Base-by-base conservation (phyloP, 768 basidiomycete species). In the Coprinellus micaceus region DNA sequence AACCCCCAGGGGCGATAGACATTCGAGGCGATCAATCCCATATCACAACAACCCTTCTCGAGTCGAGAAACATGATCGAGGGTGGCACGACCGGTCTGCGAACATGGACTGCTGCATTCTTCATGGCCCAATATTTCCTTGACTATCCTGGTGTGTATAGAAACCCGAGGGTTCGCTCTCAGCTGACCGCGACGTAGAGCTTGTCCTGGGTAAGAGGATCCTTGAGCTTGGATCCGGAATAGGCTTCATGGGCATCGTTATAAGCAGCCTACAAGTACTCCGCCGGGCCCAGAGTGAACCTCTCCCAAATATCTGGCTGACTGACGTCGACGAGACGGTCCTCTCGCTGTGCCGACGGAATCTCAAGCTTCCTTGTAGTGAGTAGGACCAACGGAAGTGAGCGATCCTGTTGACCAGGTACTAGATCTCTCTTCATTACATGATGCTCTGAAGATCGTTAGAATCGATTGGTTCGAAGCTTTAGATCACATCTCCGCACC, bases 171-270 rank as follows among this genome's bases (percentile, higher is more conserved):
- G 19, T 15, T 17, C 21, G 17, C 11, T 9, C 19, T 22, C 50
- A 52, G 36, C 37, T 56, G 29, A 28, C 10, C 17, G n/a, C 33
- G 43, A 70, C 64, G 7, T 60, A 88, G 86, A 77, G 7, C 51
- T 83, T 11, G 69, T 86, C 1, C 56, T 59, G 19, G 60, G 67
- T 11, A 76, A 76, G 61, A 69, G 75, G 17, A 74, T 90, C 6
- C 77, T 93, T 10, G 91, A 93, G 66, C 75, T 92, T 1, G 91
- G 91, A 11, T 85, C 83, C 5, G 91, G 91, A 1, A 74, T 77
- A 2, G 91, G 91, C n/a, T 86, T 91, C 62, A 72, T 91, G 15
- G 91, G 88, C 3, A 79, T 82, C 37, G 67, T 90, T 6, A 66
- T 82, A 28, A 82, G 82, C 0, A 75, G 75, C 41, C 66, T 90